Evolutionary conservation across 768 basidiomycete genomes (phyloP).

Genomic region (Kockovaella imperatae): DNA sequence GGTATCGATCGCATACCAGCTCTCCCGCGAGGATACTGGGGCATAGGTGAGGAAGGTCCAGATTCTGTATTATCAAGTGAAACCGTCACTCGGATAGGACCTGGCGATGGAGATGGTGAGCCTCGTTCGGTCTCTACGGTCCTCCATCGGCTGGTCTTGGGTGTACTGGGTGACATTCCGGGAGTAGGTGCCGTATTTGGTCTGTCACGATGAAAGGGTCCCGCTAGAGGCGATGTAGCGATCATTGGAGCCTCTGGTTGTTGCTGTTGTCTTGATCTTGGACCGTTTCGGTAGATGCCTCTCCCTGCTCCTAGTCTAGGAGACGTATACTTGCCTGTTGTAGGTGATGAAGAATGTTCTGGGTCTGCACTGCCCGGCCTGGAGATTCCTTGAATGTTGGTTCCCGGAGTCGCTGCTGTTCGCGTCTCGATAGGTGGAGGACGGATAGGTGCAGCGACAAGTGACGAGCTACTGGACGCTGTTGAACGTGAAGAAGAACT

Average conservation of each 20-base stretch:
- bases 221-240: background rate
- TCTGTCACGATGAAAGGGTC: constrained; percentile 3
- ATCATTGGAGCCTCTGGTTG: background rate
- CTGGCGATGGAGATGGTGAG: constrained; percentile 1
- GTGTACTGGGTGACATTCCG: constrained; percentile 3
- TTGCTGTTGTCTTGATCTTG: constrained; percentile 7
- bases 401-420: constrained; percentile 36
- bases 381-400: constrained; percentile 4
- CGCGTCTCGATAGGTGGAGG: constrained; percentile 38
- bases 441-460: constrained; percentile 42
- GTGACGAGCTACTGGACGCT: constrained; percentile 30
- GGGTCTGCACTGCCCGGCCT: constrained; percentile 5
- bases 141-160: background rate
- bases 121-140: too few relatives aligned
- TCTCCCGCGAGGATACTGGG: background rate
- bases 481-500: constrained; percentile 34
- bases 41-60: background rate
- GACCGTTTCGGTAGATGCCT: constrained; percentile 20
- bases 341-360: too few relatives aligned
- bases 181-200: background rate
- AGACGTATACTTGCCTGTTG: constrained; percentile 5
- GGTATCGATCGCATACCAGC: constrained; percentile 9
- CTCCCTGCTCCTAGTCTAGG: too few relatives aligned
- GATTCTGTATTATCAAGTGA: constrained; percentile 1
- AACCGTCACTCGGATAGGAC: constrained; percentile 6